Base-by-base conservation (phyloP, 257 asterid genomes). In the Penstemon newberryi region DNA sequence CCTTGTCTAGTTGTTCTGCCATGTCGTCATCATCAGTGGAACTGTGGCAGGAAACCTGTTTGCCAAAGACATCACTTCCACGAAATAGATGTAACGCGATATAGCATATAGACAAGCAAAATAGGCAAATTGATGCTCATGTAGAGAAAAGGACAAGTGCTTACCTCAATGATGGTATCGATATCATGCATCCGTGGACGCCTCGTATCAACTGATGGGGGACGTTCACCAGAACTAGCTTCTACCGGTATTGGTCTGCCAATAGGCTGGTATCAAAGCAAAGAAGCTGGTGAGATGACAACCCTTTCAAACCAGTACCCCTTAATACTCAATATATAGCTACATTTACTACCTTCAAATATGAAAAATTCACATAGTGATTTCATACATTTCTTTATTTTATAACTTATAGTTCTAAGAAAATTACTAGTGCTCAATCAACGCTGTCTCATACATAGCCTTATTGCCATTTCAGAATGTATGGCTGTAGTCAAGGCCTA, bases 241-340 rank as follows among this genome's bases (percentile, higher is more conserved):
- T 94, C 99, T 46, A 94, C 96, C n/a, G 90, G 97, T 79, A 94
- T 94, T 51, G 99, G 89, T 76, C 96, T 85, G 69, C 99, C 96
- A 77, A 86, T 77, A 47, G 95, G 96, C 97, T 89, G 86, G 61
- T 51, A 67, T 47, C 46, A 67, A 70, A 69, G 63, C n/a, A 80
- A 76, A 72, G 45, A 74, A 77, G 62, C 50, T 53, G 56, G 69
- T 67, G 70, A 66, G 78, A 63, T 54, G 25, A 69, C 33, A 65
- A 63, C 12, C 49, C 3, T 42, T 18, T 43, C 18, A 62, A 39
- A 46, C 9, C 42, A 59, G 54, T 10, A 69, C 71, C 59, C 11
- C 40, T 18, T 39, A 41, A 42, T 36, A 49, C 41, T 51, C 7
- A 45, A n/a, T 56, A 53, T 51, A 36, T 37, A 63, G 55, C 46